A percentile compares a stretch with the other conserved stretches of the same genome.
Evolutionary conservation across 257 asterid genomes (phyloP).

Genomic region (Coffea eugenioides): DNA sequence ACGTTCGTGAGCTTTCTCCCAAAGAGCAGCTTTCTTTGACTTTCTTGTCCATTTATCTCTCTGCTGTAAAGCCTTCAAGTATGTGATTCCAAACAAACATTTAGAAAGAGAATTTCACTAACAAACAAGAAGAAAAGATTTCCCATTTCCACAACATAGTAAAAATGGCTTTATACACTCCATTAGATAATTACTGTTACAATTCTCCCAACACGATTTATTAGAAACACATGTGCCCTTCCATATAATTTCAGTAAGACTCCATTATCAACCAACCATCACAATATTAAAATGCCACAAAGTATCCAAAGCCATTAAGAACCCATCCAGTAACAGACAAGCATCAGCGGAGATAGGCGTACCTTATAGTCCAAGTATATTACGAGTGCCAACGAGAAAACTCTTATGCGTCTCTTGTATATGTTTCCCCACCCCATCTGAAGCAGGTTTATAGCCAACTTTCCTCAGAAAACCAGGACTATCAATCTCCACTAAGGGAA

Average conservation of each 20-base stretch:
- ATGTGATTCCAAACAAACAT: slow-evolving; percentile 19
- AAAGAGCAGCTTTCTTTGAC: slow-evolving; percentile 63
- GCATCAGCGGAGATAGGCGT: slow-evolving; percentile 16
- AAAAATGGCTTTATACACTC: too few species aligned
- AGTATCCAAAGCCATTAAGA: slow-evolving; percentile 1
- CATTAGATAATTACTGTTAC: too few species aligned
- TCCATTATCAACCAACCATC: too few species aligned
- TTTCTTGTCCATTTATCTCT: slow-evolving; percentile 77
- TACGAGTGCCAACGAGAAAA: slow-evolving; percentile 71
- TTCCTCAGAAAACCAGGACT: not conserved
- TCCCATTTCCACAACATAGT: not conserved
- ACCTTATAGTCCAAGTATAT: slow-evolving; percentile 96
- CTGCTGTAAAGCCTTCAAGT: slow-evolving; percentile 67
- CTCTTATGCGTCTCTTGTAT: slow-evolving; percentile 79
- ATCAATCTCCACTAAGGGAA: not conserved
- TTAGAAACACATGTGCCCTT: too few species aligned
- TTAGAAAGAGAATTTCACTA: slow-evolving; percentile 17
- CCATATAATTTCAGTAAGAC: too few species aligned
- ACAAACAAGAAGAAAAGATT: slow-evolving; percentile 15
- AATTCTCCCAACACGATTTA: too few species aligned
- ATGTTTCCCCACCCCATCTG: slow-evolving; percentile 90
- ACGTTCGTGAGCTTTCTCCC: slow-evolving; percentile 95
- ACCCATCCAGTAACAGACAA: slow-evolving; percentile 14
- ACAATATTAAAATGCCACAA: too few species aligned
- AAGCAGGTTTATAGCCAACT: not conserved